A percentile compares a stretch with the other conserved stretches of the same genome.
These are phyloP conservation scores for Ogataea kodamae DNA, from an alignment of 805 yeast genomes.

Conservation along the genomic window DNA sequence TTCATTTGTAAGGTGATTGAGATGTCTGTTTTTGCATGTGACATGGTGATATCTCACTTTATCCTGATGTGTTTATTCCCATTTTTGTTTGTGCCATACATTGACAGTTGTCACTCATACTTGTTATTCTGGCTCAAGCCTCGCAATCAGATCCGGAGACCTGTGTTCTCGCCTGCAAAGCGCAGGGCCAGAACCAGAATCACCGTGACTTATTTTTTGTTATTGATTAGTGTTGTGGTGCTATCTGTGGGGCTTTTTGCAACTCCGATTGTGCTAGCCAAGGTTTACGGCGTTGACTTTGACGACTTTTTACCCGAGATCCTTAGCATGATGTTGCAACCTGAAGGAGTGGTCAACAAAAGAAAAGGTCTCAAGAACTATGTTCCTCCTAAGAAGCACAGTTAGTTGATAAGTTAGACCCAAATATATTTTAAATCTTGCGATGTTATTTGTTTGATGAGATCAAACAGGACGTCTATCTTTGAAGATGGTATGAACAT, in stretches of 20 bases:
- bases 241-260: conserved; percentile 35
- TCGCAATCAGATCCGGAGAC: conserved; percentile 44
- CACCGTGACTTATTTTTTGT: conserved; percentile 31
- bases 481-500: conserved; percentile 31
- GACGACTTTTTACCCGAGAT: conserved; percentile 39
- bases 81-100: conserved; percentile 56
- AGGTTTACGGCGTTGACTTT: conserved; percentile 38
- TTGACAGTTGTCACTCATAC: conserved; percentile 65
- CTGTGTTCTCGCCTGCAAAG: conserved; percentile 39
- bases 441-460: conserved; percentile 7
- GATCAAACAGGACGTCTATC: conserved; percentile 14
- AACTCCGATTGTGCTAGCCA: conserved; percentile 38
- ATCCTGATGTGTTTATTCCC: conserved; percentile 59
- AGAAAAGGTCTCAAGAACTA: conserved; percentile 38
- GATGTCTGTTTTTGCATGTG: conserved; percentile 64
- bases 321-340: conserved; percentile 40
- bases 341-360: conserved; percentile 31
- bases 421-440: conserved; percentile 15
- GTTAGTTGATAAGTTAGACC: conserved; percentile 11
- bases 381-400: conserved; percentile 22
- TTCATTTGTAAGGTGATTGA: conserved; percentile 60
- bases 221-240: conserved; percentile 34
- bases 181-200: conserved; percentile 39
- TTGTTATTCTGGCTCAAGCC: conserved; percentile 61
- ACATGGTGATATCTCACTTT: conserved; percentile 56